Evolutionary conservation across 2,329 filamentous ascomycete genomes (phyloP), one percentile per base, ranked within the genome.

Genomic region (Corniculantispora saksenae): DNA sequence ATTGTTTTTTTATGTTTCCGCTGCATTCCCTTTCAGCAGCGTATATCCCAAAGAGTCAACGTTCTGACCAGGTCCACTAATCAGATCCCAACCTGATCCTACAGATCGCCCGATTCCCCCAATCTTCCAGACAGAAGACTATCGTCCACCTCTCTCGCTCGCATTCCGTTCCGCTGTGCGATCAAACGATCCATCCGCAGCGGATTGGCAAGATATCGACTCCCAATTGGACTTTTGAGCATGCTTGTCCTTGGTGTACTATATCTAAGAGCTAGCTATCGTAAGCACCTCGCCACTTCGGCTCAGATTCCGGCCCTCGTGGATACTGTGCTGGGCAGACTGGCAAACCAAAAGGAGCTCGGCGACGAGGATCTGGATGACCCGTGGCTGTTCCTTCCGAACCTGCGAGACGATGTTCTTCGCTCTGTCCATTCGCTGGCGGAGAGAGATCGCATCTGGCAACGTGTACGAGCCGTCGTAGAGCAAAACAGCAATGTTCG

Each of bases 401-500:
- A 98, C 74, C 81, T 99, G 62, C 85, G 95, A 66, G 95, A 99
- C 73, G 94, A 98, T 73, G 90, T 99, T 3, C 82, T 99, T 47
- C 85, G 94, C 23, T 87, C 90, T 32, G 89, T 97, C 67, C 92
- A 97, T 75, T 90, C 86, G 3, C 84, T 94, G 23, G 83, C 84
- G 10, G 87, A 93, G 71, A 85, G 95, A 45, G 91, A 95, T 73
- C 86, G 87, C 64, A 82, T 99, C 59, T 99, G 96, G 95, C 85
- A 88, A 68, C 87, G 88, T 58, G 95, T 99, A 23, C 86, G 88
- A 70, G 86, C 83, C 60, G 90, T 98, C 61, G 94, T 99, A 1
- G 95, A 99, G 78, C 89, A 89, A 77, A 99, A 99, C 76, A 91
- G 92, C 66, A 99, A 99, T 73, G 91, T 99, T 19, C 86, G 95